A percentile compares a stretch with the other conserved stretches of the same genome.
These are phyloP conservation scores for Carex scoparia DNA, from an alignment of 176 grass and related monocot species.

Conservation along the genomic window DNA sequence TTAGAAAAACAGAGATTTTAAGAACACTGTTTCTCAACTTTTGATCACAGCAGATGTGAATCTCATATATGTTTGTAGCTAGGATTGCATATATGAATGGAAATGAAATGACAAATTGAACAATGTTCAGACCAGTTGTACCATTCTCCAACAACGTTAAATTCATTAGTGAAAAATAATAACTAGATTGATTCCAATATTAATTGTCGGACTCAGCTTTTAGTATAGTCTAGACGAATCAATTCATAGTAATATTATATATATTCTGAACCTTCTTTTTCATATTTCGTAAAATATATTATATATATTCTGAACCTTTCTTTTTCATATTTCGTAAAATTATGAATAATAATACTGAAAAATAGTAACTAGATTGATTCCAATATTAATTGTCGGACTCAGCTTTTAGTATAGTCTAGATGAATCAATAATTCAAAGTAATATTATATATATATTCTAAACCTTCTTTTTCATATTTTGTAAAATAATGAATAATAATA, in stretches of 20 bases:
- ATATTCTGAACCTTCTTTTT: background rate
- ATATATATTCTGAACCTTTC: too few species aligned
- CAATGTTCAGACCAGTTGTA: background rate
- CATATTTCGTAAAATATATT: background rate
- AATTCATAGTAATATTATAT: background rate
- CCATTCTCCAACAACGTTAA: background rate
- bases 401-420: background rate
- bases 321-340: too few species aligned
- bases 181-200: background rate
- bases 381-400: background rate
- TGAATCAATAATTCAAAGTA: background rate
- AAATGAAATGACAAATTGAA: background rate
- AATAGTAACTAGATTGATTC: background rate
- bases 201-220: background rate
- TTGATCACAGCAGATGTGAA: too few species aligned
- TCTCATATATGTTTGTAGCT: background rate
- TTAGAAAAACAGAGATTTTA: too few species aligned
- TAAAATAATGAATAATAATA: too few species aligned
- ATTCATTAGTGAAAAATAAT: background rate
- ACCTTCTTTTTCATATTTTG: too few species aligned
- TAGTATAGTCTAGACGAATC: background rate
- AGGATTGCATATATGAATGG: background rate
- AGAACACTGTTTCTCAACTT: too few species aligned
- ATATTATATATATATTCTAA: too few species aligned
- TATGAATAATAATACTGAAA: too few species aligned